Evolutionary conservation across 257 asterid genomes (phyloP).

Genomic region (Echites panduratus): DNA sequence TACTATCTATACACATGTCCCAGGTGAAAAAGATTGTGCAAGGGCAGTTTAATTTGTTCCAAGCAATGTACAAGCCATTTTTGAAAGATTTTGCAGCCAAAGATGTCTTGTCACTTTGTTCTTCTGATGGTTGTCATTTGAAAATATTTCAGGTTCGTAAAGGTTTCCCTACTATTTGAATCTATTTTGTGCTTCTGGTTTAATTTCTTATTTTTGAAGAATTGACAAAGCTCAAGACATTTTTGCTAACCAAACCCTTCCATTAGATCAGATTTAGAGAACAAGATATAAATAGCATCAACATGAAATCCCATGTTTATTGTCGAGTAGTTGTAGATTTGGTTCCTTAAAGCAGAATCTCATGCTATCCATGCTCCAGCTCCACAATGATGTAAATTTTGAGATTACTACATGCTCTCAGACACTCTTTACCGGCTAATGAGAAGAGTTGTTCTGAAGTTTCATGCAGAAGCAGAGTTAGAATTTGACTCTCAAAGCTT

Average conservation of each 20-base stretch:
- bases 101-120: slow-evolving; percentile 50
- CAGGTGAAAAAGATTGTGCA: slow-evolving; percentile 75
- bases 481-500: neutral
- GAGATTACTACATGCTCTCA: neutral
- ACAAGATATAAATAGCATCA: neutral
- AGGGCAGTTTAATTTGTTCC: slow-evolving; percentile 68
- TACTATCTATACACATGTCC: neutral
- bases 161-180: slow-evolving; percentile 11
- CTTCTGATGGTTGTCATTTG: slow-evolving; percentile 38
- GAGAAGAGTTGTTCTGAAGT: neutral
- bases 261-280: too few species aligned
- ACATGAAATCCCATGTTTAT: neutral
- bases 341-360: neutral
- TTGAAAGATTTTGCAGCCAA: slow-evolving; percentile 53
- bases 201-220: neutral
- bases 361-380: neutral
- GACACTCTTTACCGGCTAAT: neutral
- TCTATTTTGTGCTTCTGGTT: neutral
- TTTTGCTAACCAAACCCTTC: neutral
- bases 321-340: neutral
- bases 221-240: neutral
- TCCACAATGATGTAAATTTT: neutral
- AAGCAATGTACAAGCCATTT: slow-evolving; percentile 48
- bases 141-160: slow-evolving; percentile 57
- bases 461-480: neutral